Percentiles rank a stretch among this genome's conserved stretches.
phyloP scores from a whole-genome alignment of 345 rosid genomes.

The Euphorbia peplus region DNA sequence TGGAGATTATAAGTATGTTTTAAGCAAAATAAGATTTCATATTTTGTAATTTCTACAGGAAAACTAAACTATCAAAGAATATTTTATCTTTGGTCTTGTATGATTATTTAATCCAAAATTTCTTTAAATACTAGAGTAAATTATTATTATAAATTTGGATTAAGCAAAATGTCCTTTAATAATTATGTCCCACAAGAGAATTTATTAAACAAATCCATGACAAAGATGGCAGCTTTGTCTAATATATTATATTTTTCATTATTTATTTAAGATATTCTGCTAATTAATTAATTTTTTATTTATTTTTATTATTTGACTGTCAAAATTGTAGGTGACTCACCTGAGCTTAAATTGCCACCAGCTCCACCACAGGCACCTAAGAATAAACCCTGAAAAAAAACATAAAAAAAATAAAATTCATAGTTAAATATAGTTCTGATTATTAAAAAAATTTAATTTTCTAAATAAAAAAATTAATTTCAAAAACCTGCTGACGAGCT shows the following conservation, averaged over 20 bases:
- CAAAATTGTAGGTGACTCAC: conserved; percentile 30
- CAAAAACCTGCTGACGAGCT: conserved; percentile 80
- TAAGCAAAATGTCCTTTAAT: not conserved
- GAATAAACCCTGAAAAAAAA: conserved; percentile 61
- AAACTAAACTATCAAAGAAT: conserved; percentile 7
- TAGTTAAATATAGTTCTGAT: too few relatives aligned
- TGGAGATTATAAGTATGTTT: not conserved
- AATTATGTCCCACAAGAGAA: not conserved
- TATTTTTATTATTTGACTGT: not conserved
- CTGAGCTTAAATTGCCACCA: conserved; percentile 75
- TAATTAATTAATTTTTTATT: too few relatives aligned
- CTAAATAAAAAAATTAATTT: conserved; percentile 1
- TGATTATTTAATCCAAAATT: not conserved
- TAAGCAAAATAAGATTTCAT: not conserved
- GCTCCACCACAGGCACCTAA: conserved; percentile 73
- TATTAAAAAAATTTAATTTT: not conserved
- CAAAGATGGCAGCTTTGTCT: not conserved
- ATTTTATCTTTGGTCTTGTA: conserved; percentile 10
- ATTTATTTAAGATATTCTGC: not conserved
- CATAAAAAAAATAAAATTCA: not conserved
- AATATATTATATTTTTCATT: not conserved
- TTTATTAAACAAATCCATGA: not conserved
- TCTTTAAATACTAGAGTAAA: not conserved
- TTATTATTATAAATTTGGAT: not conserved
- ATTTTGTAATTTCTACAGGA: not conserved